Evolutionary conservation across 106 monocot genomes (phyloP).

Genomic region (Narthecium ossifragum): DNA sequence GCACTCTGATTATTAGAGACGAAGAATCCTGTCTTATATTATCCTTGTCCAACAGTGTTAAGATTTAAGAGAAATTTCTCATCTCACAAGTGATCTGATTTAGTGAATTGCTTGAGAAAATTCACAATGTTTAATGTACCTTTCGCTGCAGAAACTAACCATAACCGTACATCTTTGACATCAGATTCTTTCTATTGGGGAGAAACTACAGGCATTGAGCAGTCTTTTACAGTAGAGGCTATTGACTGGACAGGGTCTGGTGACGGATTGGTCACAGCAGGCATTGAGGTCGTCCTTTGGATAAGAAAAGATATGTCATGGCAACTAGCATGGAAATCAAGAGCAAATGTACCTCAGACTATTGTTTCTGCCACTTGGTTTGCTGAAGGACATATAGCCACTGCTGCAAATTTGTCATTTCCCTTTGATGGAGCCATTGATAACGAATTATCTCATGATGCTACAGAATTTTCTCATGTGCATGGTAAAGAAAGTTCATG

Average conservation of each 20-base stretch:
- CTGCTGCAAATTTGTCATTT: conserved; percentile 19
- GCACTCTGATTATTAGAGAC: too few species aligned
- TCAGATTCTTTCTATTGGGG: conserved; percentile 74
- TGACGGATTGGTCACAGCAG: conserved; percentile 66
- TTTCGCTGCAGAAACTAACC: too few species aligned
- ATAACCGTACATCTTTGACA: conserved; percentile 4
- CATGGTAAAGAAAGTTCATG: conserved; percentile 16
- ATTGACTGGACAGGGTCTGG: conserved; percentile 85
- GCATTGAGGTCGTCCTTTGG: conserved; percentile 60
- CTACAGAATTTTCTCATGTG: conserved; percentile 5
- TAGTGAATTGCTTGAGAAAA: too few species aligned
- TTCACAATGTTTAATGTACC: too few species aligned
- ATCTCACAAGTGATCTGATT: too few species aligned
- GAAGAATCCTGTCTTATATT: too few species aligned
- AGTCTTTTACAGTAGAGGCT: conserved; percentile 52
- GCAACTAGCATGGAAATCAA: conserved; percentile 59
- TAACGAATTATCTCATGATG: background rate
- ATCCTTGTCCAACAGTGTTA: too few species aligned
- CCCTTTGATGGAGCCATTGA: background rate
- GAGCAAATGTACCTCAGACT: conserved; percentile 45
- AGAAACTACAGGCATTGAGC: conserved; percentile 40
- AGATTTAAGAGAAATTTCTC: too few species aligned
- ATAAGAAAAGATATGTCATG: conserved; percentile 44
- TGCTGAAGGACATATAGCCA: conserved; percentile 64
- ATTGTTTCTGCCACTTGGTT: conserved; percentile 73